phyloP scores from a whole-genome alignment of 2,329 filamentous ascomycete genomes.

The Ophiostoma perfectum region DNA sequence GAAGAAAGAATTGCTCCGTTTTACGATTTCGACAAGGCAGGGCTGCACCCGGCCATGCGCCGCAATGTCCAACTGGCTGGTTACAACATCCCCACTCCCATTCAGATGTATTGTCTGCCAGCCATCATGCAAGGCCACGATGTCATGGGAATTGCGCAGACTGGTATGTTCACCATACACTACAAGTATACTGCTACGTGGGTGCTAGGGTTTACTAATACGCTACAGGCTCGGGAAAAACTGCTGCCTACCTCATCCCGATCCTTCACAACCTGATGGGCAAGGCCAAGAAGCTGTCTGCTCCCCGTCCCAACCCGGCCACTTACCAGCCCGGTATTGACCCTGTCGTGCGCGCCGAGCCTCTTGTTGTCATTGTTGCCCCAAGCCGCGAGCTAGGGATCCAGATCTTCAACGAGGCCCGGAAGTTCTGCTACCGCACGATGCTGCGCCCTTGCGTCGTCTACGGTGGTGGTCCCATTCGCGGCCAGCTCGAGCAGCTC shows the following conservation, averaged over 20 bases:
- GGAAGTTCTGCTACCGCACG: conserved; percentile 87
- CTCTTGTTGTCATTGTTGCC: conserved; percentile 76
- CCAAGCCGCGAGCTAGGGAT: conserved; percentile 87
- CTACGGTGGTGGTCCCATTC: conserved; percentile 76
- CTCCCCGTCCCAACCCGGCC: conserved; percentile 62
- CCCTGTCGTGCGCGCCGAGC: conserved; percentile 65
- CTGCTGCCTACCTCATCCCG: conserved; percentile 84
- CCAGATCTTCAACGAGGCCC: conserved; percentile 91
- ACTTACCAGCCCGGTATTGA: conserved; percentile 47
- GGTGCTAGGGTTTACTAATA: neutral
- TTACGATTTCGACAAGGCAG: conserved; percentile 64
- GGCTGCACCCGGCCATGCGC: conserved; percentile 76
- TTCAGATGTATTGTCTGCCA: conserved; percentile 80
- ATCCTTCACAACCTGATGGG: conserved; percentile 90
- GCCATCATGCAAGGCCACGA: conserved; percentile 72
- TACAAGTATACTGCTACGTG: too few species aligned
- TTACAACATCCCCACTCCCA: conserved; percentile 72
- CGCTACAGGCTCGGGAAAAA: conserved; percentile 81
- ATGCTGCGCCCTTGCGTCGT: conserved; percentile 88
- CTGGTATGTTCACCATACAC: conserved; percentile 54
- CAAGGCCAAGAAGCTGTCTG: conserved; percentile 83
- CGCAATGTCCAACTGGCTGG: conserved; percentile 69
- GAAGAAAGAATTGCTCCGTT: conserved; percentile 46
- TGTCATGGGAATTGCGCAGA: conserved; percentile 85
- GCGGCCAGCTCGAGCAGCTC: conserved; percentile 66